phyloP scores from a whole-genome alignment of 1,139 yeast genomes.

The Petasospora fabianii region DNA sequence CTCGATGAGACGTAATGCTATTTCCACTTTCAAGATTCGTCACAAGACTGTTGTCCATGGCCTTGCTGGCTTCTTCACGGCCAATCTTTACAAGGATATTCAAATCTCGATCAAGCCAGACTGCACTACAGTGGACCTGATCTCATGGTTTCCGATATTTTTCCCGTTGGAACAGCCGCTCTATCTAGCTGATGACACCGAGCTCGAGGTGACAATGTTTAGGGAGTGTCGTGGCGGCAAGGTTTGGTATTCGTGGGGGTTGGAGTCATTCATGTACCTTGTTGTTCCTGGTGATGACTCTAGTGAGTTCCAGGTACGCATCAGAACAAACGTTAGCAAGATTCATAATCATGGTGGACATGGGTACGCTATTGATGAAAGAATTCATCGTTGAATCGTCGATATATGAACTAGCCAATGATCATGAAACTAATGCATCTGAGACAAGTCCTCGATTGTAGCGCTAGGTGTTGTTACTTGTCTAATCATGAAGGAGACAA shows the following conservation, averaged over 20 bases:
- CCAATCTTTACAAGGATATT: conserved; percentile 58
- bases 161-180: conserved; percentile 62
- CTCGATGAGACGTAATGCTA: conserved; percentile 30
- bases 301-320: conserved; percentile 37
- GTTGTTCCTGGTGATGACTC: conserved; percentile 30
- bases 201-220: conserved; percentile 43
- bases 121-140: conserved; percentile 49
- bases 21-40: conserved; percentile 33
- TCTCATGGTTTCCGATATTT: conserved; percentile 71
- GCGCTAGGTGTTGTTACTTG: too few relatives aligned
- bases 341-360: conserved; percentile 43
- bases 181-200: conserved; percentile 48
- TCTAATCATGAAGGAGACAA: background rate
- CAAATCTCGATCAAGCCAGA: conserved; percentile 54
- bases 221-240: conserved; percentile 36
- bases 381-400: background rate
- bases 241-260: conserved; percentile 77
- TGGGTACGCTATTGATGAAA: conserved; percentile 30
- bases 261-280: conserved; percentile 46
- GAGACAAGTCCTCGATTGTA: too few relatives aligned
- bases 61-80: conserved; percentile 69
- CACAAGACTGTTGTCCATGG: conserved; percentile 62
- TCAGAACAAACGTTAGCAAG: conserved; percentile 40
- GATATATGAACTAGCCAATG: background rate
- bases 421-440: background rate